Evolutionary conservation across 2,329 filamentous ascomycete species (phyloP).

Genomic region (Penicillium sp.): DNA sequence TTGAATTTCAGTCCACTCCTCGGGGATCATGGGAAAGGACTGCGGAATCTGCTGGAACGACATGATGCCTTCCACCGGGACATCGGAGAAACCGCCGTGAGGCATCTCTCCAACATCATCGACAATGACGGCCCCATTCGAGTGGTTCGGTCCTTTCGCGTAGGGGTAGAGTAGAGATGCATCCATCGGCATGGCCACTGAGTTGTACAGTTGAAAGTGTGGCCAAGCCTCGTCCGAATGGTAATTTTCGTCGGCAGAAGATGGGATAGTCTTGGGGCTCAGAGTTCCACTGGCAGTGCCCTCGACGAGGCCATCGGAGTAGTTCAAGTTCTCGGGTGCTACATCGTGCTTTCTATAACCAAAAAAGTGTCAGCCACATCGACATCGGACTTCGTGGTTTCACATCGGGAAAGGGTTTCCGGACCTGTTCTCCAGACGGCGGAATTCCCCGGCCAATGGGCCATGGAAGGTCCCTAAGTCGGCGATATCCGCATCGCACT

Average conservation of each 20-base stretch:
- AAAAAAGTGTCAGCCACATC: slow-evolving; percentile 13
- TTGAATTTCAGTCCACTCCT: slow-evolving; percentile 30
- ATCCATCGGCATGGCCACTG: slow-evolving; percentile 36
- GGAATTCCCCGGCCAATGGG: slow-evolving; percentile 29
- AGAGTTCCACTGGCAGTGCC: slow-evolving; percentile 38
- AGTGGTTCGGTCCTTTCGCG: slow-evolving; percentile 28
- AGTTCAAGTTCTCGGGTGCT: slow-evolving; percentile 34
- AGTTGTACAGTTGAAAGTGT: slow-evolving; percentile 39
- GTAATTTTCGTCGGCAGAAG: slow-evolving; percentile 40
- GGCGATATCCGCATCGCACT: slow-evolving; percentile 37
- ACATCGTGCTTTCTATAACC: slow-evolving; percentile 34
- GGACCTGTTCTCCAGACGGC: slow-evolving; percentile 32
- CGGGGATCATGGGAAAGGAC: slow-evolving; percentile 31
- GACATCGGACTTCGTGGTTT: background rate
- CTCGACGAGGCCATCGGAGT: slow-evolving; percentile 31
- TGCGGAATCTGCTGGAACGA: slow-evolving; percentile 33
- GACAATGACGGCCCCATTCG: slow-evolving; percentile 37
- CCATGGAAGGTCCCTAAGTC: slow-evolving; percentile 35
- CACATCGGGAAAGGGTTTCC: slow-evolving; percentile 8
- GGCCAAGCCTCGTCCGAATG: slow-evolving; percentile 41
- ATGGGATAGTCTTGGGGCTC: slow-evolving; percentile 39
- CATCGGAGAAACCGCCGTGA: slow-evolving; percentile 31
- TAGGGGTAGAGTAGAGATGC: slow-evolving; percentile 36
- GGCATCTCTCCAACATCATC: slow-evolving; percentile 36
- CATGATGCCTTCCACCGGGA: slow-evolving; percentile 32